Base-by-base conservation (phyloP, 805 yeast species). In the Yamadazyma tumulicola region DNA sequence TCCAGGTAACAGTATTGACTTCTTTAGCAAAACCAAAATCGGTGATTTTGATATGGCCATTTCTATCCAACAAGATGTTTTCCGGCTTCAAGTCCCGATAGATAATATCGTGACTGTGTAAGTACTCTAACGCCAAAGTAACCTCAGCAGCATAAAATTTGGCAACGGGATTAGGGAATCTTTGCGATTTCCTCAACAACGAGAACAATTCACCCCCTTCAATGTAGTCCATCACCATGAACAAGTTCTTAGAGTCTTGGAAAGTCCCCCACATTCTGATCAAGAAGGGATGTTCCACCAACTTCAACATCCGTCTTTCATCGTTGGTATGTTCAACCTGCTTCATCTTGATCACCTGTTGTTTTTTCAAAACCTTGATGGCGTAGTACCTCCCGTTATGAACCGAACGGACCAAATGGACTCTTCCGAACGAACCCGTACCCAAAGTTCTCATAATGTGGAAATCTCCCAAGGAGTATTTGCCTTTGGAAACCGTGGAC, bases 231-330 rank as follows among this genome's bases (percentile, higher is more conserved):
- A 76, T 76, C 23, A 76, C 73, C 81, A 76, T 75, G 43, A 75
- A 76, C 37, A 76, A 55, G 45, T 74, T 74, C 45, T 65, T 67
- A 24, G 75, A 61, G 47, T 76, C 81, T 51, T 75, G 81, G 48
- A 71, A 76, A 5, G 81, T 76, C n/a, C 81, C 81, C 81, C 81
- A 76, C 80, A 76, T 75, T 37, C 81, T 52, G 42, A 74, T 75
- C 43, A 76, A 61, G 42, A 75, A 76, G 5, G 81, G 81, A 47
- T 76, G 81, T 43, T 75, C 77, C 9, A 75, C 76, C 35, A 74
- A 59, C 42, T 70, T 73, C 25, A 76, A 57, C 75, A 76, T 76
- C 45, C 80, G 58, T 37, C 81, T 57, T 54, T 76, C 81, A 49
- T 76, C 81, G 47, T 76, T 76, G 13, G 81, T 75, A 51, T 76